These are phyloP conservation scores for Crucihimalaya himalaica DNA, from an alignment of 345 rosid genomes.

Conservation along the genomic window DNA sequence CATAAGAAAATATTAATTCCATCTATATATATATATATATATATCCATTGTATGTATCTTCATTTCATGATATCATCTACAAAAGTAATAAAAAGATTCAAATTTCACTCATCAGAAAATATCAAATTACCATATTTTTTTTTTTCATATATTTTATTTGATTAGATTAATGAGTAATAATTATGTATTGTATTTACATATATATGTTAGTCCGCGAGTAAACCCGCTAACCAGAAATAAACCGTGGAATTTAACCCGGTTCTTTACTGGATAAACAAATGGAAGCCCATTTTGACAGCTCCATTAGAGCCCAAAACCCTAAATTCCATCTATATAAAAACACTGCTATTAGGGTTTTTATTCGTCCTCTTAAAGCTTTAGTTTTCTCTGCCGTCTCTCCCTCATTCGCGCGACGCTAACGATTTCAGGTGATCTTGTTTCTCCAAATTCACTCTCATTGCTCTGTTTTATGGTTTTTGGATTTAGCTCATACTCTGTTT, in stretches of 20 bases:
- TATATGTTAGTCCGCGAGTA: neutral
- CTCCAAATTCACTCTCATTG: neutral
- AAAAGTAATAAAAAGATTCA: neutral
- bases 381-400: constrained; percentile 28
- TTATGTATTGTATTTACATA: too few species aligned
- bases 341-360: constrained; percentile 21
- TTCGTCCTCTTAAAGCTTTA: constrained; percentile 19
- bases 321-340: constrained; percentile 5
- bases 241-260: constrained; percentile 15
- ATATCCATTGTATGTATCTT: neutral
- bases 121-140: too few species aligned
- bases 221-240: constrained; percentile 20
- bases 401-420: constrained; percentile 34
- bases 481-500: constrained; percentile 18
- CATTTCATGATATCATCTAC: neutral
- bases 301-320: constrained; percentile 31
- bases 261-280: constrained; percentile 11
- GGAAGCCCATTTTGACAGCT: constrained; percentile 25
- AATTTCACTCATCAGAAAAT: neutral
- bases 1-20: neutral
- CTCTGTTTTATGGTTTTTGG: neutral
- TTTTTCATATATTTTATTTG: too few species aligned
- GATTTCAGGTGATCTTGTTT: constrained; percentile 19
- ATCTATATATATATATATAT: neutral
- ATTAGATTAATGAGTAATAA: too few species aligned